Conservation (phyloP, 176 grass and related monocot genomes). For the Themeda triandra region DNA sequence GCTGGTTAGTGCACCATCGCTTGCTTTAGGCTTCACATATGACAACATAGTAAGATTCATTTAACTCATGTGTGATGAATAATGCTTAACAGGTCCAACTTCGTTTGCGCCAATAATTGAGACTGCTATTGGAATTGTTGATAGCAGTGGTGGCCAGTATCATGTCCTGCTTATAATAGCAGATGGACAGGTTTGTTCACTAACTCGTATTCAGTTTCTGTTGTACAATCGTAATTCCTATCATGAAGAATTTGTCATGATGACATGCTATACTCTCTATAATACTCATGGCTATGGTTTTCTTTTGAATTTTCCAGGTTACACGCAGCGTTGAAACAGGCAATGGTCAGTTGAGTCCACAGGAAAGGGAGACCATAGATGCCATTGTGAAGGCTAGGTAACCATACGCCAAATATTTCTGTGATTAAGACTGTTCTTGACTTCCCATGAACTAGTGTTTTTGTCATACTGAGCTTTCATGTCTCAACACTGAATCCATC, state of each 20-base stretch:
- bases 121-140: conserved; percentile 70
- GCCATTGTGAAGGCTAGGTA: conserved; percentile 84
- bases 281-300: not conserved
- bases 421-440: not conserved
- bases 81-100: conserved; percentile 55
- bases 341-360: conserved; percentile 53
- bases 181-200: conserved; percentile 75
- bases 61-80: not conserved
- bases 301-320: conserved; percentile 41
- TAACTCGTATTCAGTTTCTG: not conserved
- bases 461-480: not conserved
- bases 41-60: not conserved
- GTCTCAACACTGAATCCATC: conserved; percentile 1
- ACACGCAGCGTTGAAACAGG: conserved; percentile 49
- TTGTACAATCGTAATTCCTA: not conserved
- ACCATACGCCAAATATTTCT: not conserved
- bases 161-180: conserved; percentile 86
- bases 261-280: not conserved
- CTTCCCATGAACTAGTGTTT: not conserved
- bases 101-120: conserved; percentile 86
- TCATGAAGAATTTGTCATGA: not conserved
- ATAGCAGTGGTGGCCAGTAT: conserved; percentile 80
- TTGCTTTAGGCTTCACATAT: not conserved
- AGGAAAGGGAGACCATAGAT: conserved; percentile 68
- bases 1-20: conserved; percentile 42